Evolutionary conservation across 768 basidiomycete species (phyloP), one percentile per base, ranked within the genome.

Genomic region (Podaxis sp.): DNA sequence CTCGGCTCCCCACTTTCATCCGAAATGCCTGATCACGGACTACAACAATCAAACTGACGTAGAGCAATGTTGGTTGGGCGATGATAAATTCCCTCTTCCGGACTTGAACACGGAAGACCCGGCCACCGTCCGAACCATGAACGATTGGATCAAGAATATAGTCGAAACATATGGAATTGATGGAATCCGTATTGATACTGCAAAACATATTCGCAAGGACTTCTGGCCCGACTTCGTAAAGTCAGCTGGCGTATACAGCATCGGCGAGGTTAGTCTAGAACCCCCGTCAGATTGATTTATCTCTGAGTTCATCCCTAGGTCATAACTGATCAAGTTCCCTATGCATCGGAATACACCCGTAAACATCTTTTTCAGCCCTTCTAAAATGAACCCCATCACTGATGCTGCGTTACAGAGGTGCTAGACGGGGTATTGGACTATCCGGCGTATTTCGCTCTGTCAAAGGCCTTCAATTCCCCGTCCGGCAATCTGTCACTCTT

Each of bases 51-150:
- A 86, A 29, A 85, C 86, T 51, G 71, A 74, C 37, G 71, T 79
- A 41, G 80, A 87, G 66, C 85, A 89, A 73, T 90, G 89, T 73
- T 93, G 90, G 89, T 77, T 93, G 2, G 91, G 91, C 2, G 89
- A 91, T 67, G 74, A 74, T 9, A 71, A 70, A 1, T 82, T 91
- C 40, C 79, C 88, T n/a, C 78, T 92, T 0, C 78, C 85, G 0
- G 91, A 93, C 68, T 67, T 93, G 65, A 83, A 92, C 74, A 93
- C 91, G 15, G 83, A 90, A 71, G 79, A 89, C 62, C 69, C 77
- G 2, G 69, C 68, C 9, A 85, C 92, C 37, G 78, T 83, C 5
- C 71, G 75, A 8, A 80, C 75, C 4, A 85, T 85, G 73, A 77
- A 82, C 58, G 66, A 69, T n/a, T 92, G 90, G 90, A 81, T 91